Percentiles rank a stretch among this genome's conserved stretches.
phyloP scores from a whole-genome alignment of 2,329 filamentous ascomycete species.

The Trichoderma asperellum region DNA sequence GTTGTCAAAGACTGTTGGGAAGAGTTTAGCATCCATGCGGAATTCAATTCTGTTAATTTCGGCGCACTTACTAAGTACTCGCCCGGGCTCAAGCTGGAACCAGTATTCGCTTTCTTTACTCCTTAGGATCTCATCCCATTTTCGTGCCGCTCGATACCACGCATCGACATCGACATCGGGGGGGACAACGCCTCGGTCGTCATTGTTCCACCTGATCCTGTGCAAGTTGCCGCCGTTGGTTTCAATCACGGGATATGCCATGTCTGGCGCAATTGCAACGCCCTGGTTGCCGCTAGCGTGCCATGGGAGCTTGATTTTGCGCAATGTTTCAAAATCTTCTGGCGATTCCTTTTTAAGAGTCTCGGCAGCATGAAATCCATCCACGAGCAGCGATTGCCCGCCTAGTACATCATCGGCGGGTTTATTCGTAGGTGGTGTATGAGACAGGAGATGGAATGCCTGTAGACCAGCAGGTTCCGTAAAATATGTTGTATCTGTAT shows the following conservation, averaged over 20 bases:
- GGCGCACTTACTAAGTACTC: conserved; percentile 65
- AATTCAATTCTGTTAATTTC: neutral
- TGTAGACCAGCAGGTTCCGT: conserved; percentile 89
- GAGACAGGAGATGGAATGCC: conserved; percentile 87
- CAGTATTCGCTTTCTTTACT: conserved; percentile 70
- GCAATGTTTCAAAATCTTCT: conserved; percentile 61
- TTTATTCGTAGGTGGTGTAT: conserved; percentile 51
- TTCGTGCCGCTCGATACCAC: conserved; percentile 82
- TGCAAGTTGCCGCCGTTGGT: conserved; percentile 50
- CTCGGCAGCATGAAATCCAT: conserved; percentile 76
- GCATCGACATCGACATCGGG: conserved; percentile 53
- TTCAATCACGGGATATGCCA: conserved; percentile 72
- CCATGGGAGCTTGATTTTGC: conserved; percentile 63
- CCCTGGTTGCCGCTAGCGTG: conserved; percentile 91
- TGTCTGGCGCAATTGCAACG: conserved; percentile 75
- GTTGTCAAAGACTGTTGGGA: conserved; percentile 80
- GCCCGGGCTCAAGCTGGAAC: conserved; percentile 80
- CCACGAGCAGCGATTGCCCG: conserved; percentile 80
- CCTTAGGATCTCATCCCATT: conserved; percentile 72
- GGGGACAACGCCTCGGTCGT: conserved; percentile 75
- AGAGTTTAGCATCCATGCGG: neutral
- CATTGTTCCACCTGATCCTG: conserved; percentile 90
- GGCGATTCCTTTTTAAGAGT: conserved; percentile 60
- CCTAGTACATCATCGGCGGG: conserved; percentile 54
- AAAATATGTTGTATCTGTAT: conserved; percentile 97